Evolutionary conservation across 805 yeast genomes (phyloP).

Genomic region (Maudiozyma barnettii): DNA sequence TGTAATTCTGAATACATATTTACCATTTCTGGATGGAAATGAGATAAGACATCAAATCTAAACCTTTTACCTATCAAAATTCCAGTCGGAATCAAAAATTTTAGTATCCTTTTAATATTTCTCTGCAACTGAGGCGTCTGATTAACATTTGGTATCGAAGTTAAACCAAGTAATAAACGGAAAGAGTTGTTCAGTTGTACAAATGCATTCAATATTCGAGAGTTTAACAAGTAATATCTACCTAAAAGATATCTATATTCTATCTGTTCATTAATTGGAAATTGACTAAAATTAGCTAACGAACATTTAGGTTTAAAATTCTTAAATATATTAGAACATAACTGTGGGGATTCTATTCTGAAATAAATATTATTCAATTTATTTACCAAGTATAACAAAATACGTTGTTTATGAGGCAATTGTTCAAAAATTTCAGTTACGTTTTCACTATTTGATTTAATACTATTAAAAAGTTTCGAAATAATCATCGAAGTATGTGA

Average conservation of each 20-base stretch:
- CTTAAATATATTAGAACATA: slow-evolving; percentile 29
- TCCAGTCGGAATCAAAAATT: slow-evolving; percentile 43
- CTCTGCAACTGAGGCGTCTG: slow-evolving; percentile 4
- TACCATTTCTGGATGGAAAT: slow-evolving; percentile 19
- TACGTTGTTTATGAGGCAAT: slow-evolving; percentile 33
- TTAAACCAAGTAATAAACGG: slow-evolving; percentile 27
- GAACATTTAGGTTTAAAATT: slow-evolving; percentile 49
- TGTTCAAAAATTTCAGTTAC: slow-evolving; percentile 1
- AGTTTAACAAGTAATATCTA: slow-evolving; percentile 44
- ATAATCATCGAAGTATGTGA: slow-evolving; percentile 45
- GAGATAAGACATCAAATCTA: slow-evolving; percentile 20
- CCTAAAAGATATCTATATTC: slow-evolving; percentile 50
- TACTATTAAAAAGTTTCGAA: slow-evolving; percentile 50
- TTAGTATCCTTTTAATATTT: slow-evolving; percentile 33
- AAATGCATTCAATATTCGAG: slow-evolving; percentile 42
- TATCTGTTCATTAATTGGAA: slow-evolving; percentile 39
- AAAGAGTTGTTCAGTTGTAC: slow-evolving; percentile 51
- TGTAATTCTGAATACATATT: slow-evolving; percentile 33
- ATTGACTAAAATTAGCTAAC: slow-evolving; percentile 37
- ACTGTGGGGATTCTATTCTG: slow-evolving; percentile 30
- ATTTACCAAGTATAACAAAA: slow-evolving; percentile 45
- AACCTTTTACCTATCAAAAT: slow-evolving; percentile 49
- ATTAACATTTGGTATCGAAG: slow-evolving; percentile 5
- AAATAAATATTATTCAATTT: slow-evolving; percentile 50
- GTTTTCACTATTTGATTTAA: slow-evolving; percentile 32